Percentiles rank a stretch among this genome's conserved stretches.
phyloP scores from a whole-genome alignment of 1,139 yeast genomes.

The Kodamaea alishanica region DNA sequence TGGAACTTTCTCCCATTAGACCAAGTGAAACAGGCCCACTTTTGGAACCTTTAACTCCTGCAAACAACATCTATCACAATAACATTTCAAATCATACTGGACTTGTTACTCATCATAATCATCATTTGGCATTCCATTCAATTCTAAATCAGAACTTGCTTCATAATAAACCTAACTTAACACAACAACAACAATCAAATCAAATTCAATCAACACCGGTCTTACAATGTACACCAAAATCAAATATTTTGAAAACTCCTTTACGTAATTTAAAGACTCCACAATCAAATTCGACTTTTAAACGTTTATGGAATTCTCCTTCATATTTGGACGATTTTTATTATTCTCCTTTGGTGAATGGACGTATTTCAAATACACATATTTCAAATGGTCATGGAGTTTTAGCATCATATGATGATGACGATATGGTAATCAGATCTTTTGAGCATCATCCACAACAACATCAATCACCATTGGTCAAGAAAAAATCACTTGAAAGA shows the following conservation, averaged over 20 bases:
- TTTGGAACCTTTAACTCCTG: constrained; percentile 55
- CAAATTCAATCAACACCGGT: constrained; percentile 2
- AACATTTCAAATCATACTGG: constrained; percentile 11
- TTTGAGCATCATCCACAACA: constrained; percentile 31
- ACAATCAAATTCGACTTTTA: constrained; percentile 42
- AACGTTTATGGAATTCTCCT: constrained; percentile 60
- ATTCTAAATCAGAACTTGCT: constrained; percentile 8
- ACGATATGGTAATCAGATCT: constrained; percentile 50
- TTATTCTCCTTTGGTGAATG: constrained; percentile 50
- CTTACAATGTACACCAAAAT: constrained; percentile 28
- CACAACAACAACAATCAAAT: constrained; percentile 4
- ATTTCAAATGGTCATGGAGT: constrained; percentile 10
- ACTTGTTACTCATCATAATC: constrained; percentile 7
- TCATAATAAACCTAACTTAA: constrained; percentile 4
- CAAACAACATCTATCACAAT: constrained; percentile 20
- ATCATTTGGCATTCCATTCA: constrained; percentile 8
- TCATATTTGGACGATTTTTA: constrained; percentile 65
- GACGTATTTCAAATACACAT: constrained; percentile 17
- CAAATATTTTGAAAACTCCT: constrained; percentile 35
- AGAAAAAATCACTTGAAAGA: constrained; percentile 4
- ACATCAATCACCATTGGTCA: constrained; percentile 14
- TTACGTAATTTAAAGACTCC: constrained; percentile 40
- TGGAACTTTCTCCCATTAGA: constrained; percentile 59
- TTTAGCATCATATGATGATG: constrained; percentile 49
- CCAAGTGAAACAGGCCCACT: constrained; percentile 60